Evolutionary conservation across 371 early-diverging fungal species (phyloP), one percentile per base, ranked within the genome.

Genomic region (Syncephalis fuscata): DNA sequence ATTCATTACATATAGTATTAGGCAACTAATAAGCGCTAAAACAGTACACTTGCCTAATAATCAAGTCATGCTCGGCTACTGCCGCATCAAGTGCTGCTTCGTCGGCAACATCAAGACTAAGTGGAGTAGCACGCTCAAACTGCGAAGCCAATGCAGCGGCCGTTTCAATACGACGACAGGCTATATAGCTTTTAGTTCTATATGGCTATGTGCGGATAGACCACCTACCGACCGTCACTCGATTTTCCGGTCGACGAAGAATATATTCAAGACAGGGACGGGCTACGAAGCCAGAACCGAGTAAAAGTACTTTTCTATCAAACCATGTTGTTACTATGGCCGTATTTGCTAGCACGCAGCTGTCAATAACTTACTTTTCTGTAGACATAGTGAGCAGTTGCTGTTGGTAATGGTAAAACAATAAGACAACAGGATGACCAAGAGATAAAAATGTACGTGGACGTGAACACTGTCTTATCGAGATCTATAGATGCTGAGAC

Each of bases 251-350:
- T 48, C 78, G 71, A 45, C 95, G 76, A 52, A 85, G 67, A 32
- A 97, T 73, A 64, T 93, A 92, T 59, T 94, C 92, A 39, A 88
- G 91, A 59, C 90, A 74, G 37, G 98, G 98, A 49, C 83, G 89
- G 50, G 96, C 88, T 39, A 97, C 98, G 62, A 85, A 95, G 48
- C 97, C 97, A 24, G 95, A 91, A 49, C 97, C 97, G 46, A 97
- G 82, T 46, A 96, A 80, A 47, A 96, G 76, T 49, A 94, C 85
- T 51, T 79, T 75, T 63, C 83, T 85, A 52, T 22, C 7, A 11
- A 14, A 45, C 11, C 4, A 7, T 7, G 32, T 32, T 32, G 32
- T 32, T 32, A 32, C 11, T 32, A 32, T 32, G 11, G 7, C 4
- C 32, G 32, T 32, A 11, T 32, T 7, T 32, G 32, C 11, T 7